Evolutionary conservation across 1,139 yeast genomes (phyloP), one percentile per base, ranked within the genome.

Genomic region (Kurtzmaniella quercitrusa): DNA sequence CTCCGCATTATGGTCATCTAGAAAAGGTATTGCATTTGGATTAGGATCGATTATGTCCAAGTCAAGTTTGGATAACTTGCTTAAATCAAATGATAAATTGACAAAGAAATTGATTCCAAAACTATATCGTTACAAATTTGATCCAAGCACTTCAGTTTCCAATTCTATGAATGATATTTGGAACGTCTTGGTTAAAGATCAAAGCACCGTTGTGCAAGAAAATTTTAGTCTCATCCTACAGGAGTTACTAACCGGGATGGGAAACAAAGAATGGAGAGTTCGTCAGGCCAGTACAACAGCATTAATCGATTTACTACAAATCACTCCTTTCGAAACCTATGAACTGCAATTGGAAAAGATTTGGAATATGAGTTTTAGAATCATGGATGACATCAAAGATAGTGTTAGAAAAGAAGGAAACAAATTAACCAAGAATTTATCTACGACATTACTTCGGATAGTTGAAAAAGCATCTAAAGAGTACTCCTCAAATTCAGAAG

Each of bases 21-120:
- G 96, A 58, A 87, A 87, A 52, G 98, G 98, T 43, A 82, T 91
- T 57, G 98, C 98, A 0, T 91, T 88, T 66, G 97, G 98, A 0
- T 70, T 93, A 33, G 94, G 96, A 12, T 82, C 90, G 1, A 84
- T 93, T 43, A 67, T 93, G 58, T 84, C 95, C 1, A 88, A 86
- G 54, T 75, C 91, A 0, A 82, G 87, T 47, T 68, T 91, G 45
- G 88, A 85, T 50, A 75, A 79, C 29, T 66, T 85, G 58, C 62
- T 91, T 33, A 56, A 71, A 1, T 67, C 76, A 3, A 82, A 89
- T 53, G 65, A 75, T 5, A 62, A 65, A 2, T 63, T 87, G 39
- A 73, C 91, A 0, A 66, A 69, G 38, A 73, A 79, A 40, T 74
- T 93, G 43, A 79, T 93, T 42, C 95, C 97, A 2, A 88, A 87